phyloP scores from a whole-genome alignment of 192 early-diverging fungal species.

The Coemansia erecta region DNA sequence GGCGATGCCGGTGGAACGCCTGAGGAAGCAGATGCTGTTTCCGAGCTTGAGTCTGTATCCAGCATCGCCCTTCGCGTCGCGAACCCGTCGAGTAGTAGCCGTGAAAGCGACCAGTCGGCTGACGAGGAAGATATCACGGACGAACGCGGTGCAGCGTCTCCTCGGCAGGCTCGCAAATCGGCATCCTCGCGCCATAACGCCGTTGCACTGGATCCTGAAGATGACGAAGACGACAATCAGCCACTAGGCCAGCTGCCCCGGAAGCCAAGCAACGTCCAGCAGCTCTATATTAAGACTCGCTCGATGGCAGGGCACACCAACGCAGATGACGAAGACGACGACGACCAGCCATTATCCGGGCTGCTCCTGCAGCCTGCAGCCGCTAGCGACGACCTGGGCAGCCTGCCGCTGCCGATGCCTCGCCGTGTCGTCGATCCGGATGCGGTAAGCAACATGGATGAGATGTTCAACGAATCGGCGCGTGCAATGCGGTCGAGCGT shows the following conservation, averaged over 20 bases:
- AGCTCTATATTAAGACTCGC: conserved; percentile 21
- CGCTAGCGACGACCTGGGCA: conserved; percentile 31
- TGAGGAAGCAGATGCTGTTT: neutral
- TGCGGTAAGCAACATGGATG: conserved; percentile 29
- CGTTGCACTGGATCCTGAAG: neutral
- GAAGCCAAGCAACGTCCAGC: conserved; percentile 8
- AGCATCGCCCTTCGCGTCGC: neutral
- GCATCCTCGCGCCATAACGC: neutral
- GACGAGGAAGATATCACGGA: conserved; percentile 2
- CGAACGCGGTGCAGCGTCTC: neutral
- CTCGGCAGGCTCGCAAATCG: neutral
- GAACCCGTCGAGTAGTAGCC: conserved; percentile 2
- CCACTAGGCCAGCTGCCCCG: conserved; percentile 24
- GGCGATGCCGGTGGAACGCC: neutral
- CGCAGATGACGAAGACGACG: conserved; percentile 19
- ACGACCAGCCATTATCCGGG: conserved; percentile 46
- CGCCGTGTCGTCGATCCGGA: conserved; percentile 39
- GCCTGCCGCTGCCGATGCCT: conserved; percentile 43
- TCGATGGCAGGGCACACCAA: neutral
- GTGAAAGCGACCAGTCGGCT: conserved; percentile 6
- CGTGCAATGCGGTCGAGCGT: conserved; percentile 28
- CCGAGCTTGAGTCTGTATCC: neutral
- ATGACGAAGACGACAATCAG: conserved; percentile 38
- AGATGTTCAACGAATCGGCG: conserved; percentile 23
- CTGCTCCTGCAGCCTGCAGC: conserved; percentile 24